Conservation (phyloP, 495 filamentous ascomycete genomes). For the Penicillium goetzii region DNA sequence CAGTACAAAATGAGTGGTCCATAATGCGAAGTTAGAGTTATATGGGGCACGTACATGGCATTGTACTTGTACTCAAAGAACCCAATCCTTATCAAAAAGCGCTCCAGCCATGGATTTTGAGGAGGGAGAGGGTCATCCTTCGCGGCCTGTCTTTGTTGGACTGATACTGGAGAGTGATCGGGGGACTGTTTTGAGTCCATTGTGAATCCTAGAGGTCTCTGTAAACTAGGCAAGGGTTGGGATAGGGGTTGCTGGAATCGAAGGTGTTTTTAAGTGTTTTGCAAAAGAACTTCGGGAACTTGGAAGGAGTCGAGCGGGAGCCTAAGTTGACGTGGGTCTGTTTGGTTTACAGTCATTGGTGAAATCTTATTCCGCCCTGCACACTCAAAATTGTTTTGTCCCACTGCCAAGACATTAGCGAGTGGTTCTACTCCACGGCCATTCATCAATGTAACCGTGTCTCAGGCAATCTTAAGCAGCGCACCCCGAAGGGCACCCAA, state of each 20-base stretch:
- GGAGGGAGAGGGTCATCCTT: not conserved
- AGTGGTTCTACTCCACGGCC: too few species aligned
- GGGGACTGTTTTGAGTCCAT: conserved; percentile 8
- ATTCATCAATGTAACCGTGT: too few species aligned
- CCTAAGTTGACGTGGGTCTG: too few species aligned
- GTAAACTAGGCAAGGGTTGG: conserved; percentile 9
- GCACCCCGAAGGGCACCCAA: too few species aligned
- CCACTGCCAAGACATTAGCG: too few species aligned
- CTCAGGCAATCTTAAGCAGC: too few species aligned
- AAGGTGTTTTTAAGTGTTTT: not conserved
- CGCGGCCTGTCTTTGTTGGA: not conserved
- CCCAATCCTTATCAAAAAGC: conserved; percentile 8
- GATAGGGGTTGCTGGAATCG: conserved; percentile 3
- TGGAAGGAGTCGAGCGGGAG: too few species aligned
- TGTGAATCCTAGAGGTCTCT: conserved; percentile 2
- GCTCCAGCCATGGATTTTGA: conserved; percentile 6
- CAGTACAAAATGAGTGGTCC: conserved; percentile 8
- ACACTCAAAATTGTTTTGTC: too few species aligned
- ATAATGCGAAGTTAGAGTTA: not conserved
- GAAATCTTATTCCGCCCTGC: too few species aligned
- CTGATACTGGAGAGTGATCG: not conserved
- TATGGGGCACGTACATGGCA: conserved; percentile 6
- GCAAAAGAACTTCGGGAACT: not conserved
- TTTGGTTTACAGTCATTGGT: too few species aligned
- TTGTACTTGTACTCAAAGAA: conserved; percentile 15